Conservation (phyloP, 1,284 basidiomycete species). For the Thelephora terrestris region DNA sequence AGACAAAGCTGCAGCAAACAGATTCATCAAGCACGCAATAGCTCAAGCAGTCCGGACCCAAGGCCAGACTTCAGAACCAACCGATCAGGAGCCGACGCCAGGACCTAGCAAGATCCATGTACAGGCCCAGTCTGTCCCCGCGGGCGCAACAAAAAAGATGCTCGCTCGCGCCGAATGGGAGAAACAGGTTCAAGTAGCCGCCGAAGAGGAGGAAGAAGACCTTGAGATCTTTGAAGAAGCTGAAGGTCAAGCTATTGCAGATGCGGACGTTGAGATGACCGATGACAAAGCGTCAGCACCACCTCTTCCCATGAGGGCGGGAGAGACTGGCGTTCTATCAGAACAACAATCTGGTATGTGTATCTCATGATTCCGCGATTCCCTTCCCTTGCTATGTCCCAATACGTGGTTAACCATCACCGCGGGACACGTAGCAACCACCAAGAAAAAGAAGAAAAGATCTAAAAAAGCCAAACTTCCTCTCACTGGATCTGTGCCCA, state of each 20-base stretch:
- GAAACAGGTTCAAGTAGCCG: constrained; percentile 36
- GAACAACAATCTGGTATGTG: too few species aligned
- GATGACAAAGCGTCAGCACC: neutral
- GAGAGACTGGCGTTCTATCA: too few species aligned
- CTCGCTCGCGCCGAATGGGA: constrained; percentile 52
- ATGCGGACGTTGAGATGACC: too few species aligned
- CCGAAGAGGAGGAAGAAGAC: constrained; percentile 34
- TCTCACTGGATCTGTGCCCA: too few species aligned
- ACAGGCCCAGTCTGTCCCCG: constrained; percentile 18
- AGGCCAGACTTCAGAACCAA: constrained; percentile 2
- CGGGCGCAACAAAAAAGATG: constrained; percentile 63
- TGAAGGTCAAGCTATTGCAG: neutral
- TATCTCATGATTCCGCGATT: too few species aligned
- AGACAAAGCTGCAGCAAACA: constrained; percentile 67
- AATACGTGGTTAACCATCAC: too few species aligned
- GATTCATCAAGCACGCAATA: constrained; percentile 80
- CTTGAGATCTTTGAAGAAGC: constrained; percentile 30
- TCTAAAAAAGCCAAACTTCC: too few species aligned
- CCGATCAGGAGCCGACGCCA: constrained; percentile 15
- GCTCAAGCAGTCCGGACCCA: constrained; percentile 39
- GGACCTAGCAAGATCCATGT: constrained; percentile 20
- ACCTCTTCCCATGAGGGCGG: too few species aligned
- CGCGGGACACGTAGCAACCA: too few species aligned
- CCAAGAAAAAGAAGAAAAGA: too few species aligned
- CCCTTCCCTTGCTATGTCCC: too few species aligned